Conservation (phyloP, 169 alveolate species). For the Plasmodium vivax region DNA sequence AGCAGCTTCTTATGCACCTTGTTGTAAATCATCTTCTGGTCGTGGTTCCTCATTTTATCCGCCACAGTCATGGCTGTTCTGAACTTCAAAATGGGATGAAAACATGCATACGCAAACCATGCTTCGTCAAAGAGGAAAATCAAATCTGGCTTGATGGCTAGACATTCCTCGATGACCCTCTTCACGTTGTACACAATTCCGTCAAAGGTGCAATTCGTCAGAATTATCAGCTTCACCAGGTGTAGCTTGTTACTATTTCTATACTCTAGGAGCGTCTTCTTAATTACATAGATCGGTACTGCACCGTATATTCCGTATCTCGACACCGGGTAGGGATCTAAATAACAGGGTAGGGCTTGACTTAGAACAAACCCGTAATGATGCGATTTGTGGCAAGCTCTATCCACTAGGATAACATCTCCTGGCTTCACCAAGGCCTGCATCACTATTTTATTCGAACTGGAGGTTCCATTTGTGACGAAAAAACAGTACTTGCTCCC, state of each 20-base stretch:
- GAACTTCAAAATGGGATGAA: conserved; percentile 79
- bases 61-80: conserved; percentile 82
- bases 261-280: conserved; percentile 76
- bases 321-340: conserved; percentile 82
- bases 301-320: conserved; percentile 81
- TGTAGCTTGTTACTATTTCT: conserved; percentile 69
- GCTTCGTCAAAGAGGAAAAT: conserved; percentile 81
- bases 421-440: conserved; percentile 81
- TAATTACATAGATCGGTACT: conserved; percentile 76
- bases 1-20: conserved; percentile 55
- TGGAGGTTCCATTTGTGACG: conserved; percentile 83
- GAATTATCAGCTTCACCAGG: conserved; percentile 62
- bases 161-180: conserved; percentile 80
- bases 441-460: conserved; percentile 79
- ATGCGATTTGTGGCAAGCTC: conserved; percentile 84
- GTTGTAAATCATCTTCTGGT: conserved; percentile 67
- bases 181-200: conserved; percentile 81
- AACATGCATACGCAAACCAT: conserved; percentile 83
- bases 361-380: conserved; percentile 81
- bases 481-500: conserved; percentile 80
- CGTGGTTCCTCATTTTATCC: conserved; percentile 74
- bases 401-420: conserved; percentile 81
- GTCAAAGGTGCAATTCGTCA: conserved; percentile 82
- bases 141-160: conserved; percentile 79
- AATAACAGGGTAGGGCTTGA: conserved; percentile 79